Base-by-base conservation (phyloP, 2,329 filamentous ascomycete genomes). In the Aspergillus quadrilineatus region DNA sequence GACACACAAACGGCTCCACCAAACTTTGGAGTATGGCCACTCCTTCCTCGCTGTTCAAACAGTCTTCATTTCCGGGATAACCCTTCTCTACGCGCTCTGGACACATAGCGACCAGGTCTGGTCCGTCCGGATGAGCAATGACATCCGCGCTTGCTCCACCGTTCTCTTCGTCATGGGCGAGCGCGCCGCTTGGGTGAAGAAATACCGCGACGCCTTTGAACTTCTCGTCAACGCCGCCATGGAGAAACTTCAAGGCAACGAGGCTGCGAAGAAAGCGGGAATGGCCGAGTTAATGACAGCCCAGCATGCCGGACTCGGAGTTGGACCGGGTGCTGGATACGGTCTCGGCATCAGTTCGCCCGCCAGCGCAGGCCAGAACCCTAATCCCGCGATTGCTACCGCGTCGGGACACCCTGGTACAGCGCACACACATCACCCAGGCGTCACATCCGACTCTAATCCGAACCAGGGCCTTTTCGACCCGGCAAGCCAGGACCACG, bases 131-230 rank as follows among this genome's bases (percentile, higher is more conserved):
- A 73, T 80, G 55, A 77, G 77, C 60, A 78, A 81, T 60, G 77
- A 81, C 46, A 74, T 81, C 48, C 76, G 79, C 34, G 77, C 78
- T 3, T 80, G 77, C 65, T 79, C 77, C 1, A 72, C 77, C 1
- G 77, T 80, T 1, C 68, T 81, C 1, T 80, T 79, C 50, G 77
- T 80, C 39, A 80, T 80, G 77, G 73, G 77, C 4, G 79, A 81
- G 60, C 73, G 78, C 30, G 78, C 78, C 6, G 66, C 73, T 0
- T 79, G 77, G 75, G 77, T 80, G 3, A 76, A 75, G 53, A 75
- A 75, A 58, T 80, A 79, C 65, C 73, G 78, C 5, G 77, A 80
- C 41, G 75, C 77, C 3, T 80, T 80, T 52, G 78, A 80, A 53
- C 55, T 78, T 1, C 72, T 80, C 2, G 76, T 79, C 28, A 77